Evolutionary conservation across 139 green algal species (phyloP).

Genomic region (Ulvella scutata): DNA sequence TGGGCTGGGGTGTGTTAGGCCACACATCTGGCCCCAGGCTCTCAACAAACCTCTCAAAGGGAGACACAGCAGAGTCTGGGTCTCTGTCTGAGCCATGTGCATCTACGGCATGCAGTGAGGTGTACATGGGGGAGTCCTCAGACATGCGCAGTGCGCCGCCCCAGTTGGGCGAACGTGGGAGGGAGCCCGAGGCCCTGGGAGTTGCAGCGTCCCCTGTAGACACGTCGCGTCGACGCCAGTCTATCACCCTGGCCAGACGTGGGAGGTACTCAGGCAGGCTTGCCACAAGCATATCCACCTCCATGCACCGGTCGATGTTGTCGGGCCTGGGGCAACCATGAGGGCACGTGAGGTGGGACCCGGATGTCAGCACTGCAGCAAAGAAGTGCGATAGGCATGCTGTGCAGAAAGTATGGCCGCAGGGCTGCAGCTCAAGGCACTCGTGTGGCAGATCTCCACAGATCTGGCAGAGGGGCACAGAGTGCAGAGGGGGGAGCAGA

Average conservation of each 20-base stretch:
- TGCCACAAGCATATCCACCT: background rate
- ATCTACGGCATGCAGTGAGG: background rate
- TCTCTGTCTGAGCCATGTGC: too few species aligned
- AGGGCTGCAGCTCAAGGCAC: slow-evolving; percentile 49
- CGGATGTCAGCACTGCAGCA: slow-evolving; percentile 25
- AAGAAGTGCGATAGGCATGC: slow-evolving; percentile 45
- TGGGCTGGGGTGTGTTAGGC: background rate
- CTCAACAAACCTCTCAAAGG: background rate
- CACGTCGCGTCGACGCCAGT: background rate
- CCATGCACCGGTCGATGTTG: background rate
- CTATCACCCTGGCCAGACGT: background rate
- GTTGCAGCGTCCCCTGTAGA: background rate
- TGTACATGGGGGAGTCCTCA: background rate
- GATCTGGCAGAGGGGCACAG: slow-evolving; percentile 39
- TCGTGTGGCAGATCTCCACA: slow-evolving; percentile 30
- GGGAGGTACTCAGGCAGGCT: background rate
- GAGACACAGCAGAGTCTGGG: background rate
- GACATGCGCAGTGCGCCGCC: background rate
- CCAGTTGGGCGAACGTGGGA: background rate
- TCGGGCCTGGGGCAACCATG: background rate
- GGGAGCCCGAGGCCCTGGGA: background rate
- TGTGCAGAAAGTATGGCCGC: slow-evolving; percentile 55
- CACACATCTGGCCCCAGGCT: background rate
- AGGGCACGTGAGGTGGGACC: slow-evolving; percentile 21
- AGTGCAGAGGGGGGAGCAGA: background rate